Evolutionary conservation across 2,329 filamentous ascomycete species (phyloP).

Genomic region (Amauroascus niger): DNA sequence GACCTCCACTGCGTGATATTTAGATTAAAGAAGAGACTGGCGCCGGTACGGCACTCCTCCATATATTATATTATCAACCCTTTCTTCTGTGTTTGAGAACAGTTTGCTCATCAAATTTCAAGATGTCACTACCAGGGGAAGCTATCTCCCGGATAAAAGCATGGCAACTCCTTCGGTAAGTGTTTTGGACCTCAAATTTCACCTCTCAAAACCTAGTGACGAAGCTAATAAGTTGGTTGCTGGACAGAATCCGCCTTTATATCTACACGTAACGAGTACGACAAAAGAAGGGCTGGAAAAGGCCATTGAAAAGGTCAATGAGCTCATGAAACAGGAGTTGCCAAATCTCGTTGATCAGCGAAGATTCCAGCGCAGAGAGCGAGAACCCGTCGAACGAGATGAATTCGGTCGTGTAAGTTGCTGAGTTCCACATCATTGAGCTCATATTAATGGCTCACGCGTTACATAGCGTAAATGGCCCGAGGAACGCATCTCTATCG

Average conservation of each 20-base stretch:
- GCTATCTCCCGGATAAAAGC: constrained; percentile 93
- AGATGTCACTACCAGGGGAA: constrained; percentile 98
- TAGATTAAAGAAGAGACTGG: constrained; percentile 99
- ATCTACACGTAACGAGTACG: constrained; percentile 90
- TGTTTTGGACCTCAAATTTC: constrained; percentile 18
- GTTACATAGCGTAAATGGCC: constrained; percentile 83
- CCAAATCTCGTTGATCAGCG: constrained; percentile 92
- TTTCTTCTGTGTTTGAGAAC: constrained; percentile 39
- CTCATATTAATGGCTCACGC: constrained; percentile 3
- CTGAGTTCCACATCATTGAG: neutral
- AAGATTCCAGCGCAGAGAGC: constrained; percentile 73
- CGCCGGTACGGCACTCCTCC: constrained; percentile 76
- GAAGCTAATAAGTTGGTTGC: constrained; percentile 11
- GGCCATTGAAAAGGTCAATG: constrained; percentile 79
- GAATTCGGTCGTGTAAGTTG: constrained; percentile 71
- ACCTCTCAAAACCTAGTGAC: neutral
- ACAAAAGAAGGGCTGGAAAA: constrained; percentile 83
- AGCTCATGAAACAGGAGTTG: constrained; percentile 91
- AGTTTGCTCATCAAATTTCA: constrained; percentile 53
- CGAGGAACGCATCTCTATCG: constrained; percentile 86
- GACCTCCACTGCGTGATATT: constrained; percentile 74
- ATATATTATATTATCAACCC: constrained; percentile 30
- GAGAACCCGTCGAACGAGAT: constrained; percentile 73
- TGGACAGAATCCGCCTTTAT: constrained; percentile 74
- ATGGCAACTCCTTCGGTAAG: constrained; percentile 89